Conservation (phyloP, 208 protist genomes). For the Acanthamoeba rhysodes region DNA sequence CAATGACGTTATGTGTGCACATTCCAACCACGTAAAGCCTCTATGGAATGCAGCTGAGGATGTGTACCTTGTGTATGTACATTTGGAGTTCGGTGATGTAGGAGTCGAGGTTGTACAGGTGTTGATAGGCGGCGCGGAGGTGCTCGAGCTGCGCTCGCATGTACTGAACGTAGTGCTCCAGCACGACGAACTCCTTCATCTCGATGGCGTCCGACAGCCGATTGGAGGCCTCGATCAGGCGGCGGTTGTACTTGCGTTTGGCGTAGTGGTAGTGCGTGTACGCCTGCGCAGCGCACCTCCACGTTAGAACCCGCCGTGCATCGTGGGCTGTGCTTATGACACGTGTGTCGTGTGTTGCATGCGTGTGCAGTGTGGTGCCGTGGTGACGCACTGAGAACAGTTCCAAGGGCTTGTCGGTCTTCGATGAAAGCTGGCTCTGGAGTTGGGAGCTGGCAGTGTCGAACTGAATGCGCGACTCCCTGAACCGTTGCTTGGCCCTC, state of each 20-base stretch:
- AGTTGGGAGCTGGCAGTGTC: not conserved
- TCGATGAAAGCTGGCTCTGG: slow-evolving; percentile 35
- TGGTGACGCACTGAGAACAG: not conserved
- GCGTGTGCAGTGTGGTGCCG: not conserved
- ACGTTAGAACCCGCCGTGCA: not conserved
- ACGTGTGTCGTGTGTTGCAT: not conserved
- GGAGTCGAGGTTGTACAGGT: slow-evolving; percentile 63
- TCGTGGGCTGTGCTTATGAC: not conserved
- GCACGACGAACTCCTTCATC: slow-evolving; percentile 48
- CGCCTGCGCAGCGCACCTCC: not conserved
- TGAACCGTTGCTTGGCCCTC: slow-evolving; percentile 33
- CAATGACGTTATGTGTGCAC: not conserved
- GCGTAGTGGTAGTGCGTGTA: slow-evolving; percentile 70
- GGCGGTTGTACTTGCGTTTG: slow-evolving; percentile 52
- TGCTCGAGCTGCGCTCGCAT: slow-evolving; percentile 24
- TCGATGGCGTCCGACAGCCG: slow-evolving; percentile 28
- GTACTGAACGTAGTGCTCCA: slow-evolving; percentile 19
- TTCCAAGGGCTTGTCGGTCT: slow-evolving; percentile 49
- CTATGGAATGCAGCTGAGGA: not conserved
- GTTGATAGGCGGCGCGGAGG: not conserved
- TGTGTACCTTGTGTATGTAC: slow-evolving; percentile 23
- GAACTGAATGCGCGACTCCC: slow-evolving; percentile 58
- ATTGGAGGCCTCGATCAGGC: slow-evolving; percentile 52
- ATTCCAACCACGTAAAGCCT: not conserved
- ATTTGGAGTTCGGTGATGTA: slow-evolving; percentile 34